Conservation (phyloP, 1,284 basidiomycete genomes). For the Ganoderma lucidum region DNA sequence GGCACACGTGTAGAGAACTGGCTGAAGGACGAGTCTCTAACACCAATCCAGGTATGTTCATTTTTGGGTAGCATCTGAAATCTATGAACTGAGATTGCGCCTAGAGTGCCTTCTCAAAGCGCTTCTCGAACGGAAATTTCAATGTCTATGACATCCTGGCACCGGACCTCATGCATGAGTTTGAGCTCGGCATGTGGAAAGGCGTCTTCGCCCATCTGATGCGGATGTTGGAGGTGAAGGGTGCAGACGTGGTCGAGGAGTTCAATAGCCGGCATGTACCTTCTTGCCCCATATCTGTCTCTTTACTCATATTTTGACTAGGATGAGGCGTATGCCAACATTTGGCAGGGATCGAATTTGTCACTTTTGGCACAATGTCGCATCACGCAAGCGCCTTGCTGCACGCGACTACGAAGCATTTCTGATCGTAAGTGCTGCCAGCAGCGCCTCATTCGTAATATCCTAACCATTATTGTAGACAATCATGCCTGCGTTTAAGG, state of each 20-base stretch:
- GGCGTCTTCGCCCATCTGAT: slow-evolving; percentile 36
- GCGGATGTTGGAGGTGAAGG: slow-evolving; percentile 31
- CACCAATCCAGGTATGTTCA: no score
- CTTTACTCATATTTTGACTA: not conserved
- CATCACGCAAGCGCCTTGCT: slow-evolving; percentile 39
- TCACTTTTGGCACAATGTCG: slow-evolving; percentile 30
- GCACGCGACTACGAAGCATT: slow-evolving; percentile 46
- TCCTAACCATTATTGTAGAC: not conserved
- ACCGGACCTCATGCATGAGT: slow-evolving; percentile 40
- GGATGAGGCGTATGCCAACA: slow-evolving; percentile 35
- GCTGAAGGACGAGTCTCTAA: no score
- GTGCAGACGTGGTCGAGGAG: slow-evolving; percentile 10
- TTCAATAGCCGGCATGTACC: slow-evolving; percentile 34
- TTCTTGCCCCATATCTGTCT: no score
- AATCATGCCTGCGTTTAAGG: not conserved
- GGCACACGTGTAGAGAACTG: no score
- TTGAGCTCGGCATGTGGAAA: slow-evolving; percentile 42
- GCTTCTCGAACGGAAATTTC: slow-evolving; percentile 45
- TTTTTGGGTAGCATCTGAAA: no score
- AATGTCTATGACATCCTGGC: slow-evolving; percentile 35
- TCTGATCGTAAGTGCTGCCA: not conserved
- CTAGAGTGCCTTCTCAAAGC: slow-evolving; percentile 44
- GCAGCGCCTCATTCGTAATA: not conserved
- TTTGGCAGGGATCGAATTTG: slow-evolving; percentile 38
- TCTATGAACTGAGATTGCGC: no score